Evolutionary conservation across 192 early-diverging fungal genomes (phyloP).

Genomic region (Entrophospora sp.): DNA sequence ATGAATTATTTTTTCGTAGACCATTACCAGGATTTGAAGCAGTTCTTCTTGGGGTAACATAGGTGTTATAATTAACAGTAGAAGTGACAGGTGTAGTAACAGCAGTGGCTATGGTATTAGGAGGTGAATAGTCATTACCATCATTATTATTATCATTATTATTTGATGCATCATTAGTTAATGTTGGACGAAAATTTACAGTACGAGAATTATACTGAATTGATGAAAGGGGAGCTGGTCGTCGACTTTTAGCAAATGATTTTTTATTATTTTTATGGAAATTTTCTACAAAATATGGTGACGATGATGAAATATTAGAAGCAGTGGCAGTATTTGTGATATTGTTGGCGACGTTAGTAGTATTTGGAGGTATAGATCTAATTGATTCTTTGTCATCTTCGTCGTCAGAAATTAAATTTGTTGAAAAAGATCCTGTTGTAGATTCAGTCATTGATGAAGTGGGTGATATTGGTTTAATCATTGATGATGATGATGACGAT

Average conservation of each 20-base stretch:
- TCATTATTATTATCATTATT: no score
- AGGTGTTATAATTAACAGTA: background rate
- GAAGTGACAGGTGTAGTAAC: background rate
- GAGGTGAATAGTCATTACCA: no score
- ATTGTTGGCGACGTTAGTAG: no score
- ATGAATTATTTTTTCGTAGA: background rate
- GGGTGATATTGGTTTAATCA: background rate
- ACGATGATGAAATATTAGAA: background rate
- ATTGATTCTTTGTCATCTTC: background rate
- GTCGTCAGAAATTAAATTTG: background rate
- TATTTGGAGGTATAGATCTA: background rate
- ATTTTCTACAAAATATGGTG: slow-evolving; percentile 1
- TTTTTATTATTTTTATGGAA: slow-evolving; percentile 4
- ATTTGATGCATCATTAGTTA: no score
- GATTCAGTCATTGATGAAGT: background rate
- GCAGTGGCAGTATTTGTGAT: background rate
- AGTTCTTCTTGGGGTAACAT: background rate
- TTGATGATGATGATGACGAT: background rate
- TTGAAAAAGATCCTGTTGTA: background rate
- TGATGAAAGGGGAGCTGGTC: slow-evolving; percentile 14
- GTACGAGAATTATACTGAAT: slow-evolving; percentile 8
- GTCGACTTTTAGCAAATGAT: background rate
- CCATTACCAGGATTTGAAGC: slow-evolving; percentile 11
- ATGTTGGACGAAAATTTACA: background rate
- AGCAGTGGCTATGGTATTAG: background rate